Percentiles rank a stretch among this genome's conserved stretches.
Evolutionary conservation across 2,329 filamentous ascomycete species (phyloP).

Genomic region (Trichoderma koningii): DNA sequence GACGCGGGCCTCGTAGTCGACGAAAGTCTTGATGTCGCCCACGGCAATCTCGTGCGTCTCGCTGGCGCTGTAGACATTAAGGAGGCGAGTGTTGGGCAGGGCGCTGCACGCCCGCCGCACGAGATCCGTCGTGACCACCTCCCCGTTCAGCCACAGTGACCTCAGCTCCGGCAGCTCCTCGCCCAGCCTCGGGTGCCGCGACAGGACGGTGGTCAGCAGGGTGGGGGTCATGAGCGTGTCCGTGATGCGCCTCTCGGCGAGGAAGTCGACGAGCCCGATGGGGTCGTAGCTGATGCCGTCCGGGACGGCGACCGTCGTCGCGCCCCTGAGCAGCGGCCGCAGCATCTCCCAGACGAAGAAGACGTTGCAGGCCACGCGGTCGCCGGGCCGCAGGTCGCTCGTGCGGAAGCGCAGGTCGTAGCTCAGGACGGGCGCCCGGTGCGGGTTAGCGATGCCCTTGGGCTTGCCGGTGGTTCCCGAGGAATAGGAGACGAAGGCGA

Average conservation of each 20-base stretch:
- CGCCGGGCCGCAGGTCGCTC: constrained; percentile 69
- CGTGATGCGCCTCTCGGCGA: constrained; percentile 66
- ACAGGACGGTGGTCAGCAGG: constrained; percentile 71
- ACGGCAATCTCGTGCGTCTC: constrained; percentile 81
- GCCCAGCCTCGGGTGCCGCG: constrained; percentile 67
- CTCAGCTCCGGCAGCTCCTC: constrained; percentile 64
- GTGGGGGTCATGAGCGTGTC: constrained; percentile 86
- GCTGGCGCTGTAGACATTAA: constrained; percentile 81
- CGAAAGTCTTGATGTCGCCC: constrained; percentile 70
- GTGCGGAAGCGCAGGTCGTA: constrained; percentile 72
- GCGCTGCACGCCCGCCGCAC: constrained; percentile 67
- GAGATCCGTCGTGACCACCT: constrained; percentile 78
- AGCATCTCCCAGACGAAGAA: constrained; percentile 88
- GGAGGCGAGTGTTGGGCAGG: constrained; percentile 67
- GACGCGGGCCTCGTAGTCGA: constrained; percentile 63
- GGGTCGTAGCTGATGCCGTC: constrained; percentile 80
- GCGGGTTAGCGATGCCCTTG: constrained; percentile 81
- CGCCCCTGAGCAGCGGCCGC: constrained; percentile 72
- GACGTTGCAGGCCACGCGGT: constrained; percentile 83
- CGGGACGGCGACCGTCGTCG: constrained; percentile 73
- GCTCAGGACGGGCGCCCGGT: constrained; percentile 71
- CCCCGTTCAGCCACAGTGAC: constrained; percentile 78
- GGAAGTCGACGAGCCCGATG: constrained; percentile 69
- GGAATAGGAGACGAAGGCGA: constrained; percentile 80
- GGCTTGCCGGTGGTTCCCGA: constrained; percentile 76